Base-by-base conservation (phyloP, 2,329 filamentous ascomycete genomes). In the Ophiostoma ulmi region DNA sequence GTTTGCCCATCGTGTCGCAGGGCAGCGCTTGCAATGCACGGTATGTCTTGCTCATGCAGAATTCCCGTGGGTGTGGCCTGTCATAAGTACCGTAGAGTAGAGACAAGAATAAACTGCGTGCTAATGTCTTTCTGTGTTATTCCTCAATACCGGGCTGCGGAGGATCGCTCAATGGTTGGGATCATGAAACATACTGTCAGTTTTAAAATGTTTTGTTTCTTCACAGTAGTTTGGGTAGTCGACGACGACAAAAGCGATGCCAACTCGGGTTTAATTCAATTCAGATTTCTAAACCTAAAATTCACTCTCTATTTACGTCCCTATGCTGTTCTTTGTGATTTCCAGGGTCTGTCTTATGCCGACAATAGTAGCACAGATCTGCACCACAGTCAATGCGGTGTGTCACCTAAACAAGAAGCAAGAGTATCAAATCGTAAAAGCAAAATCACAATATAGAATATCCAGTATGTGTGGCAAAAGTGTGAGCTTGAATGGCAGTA, bases 1-100 rank as follows among this genome's bases (percentile, higher is more conserved):
- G 7, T 48, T 17, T 48, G 17, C 26, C 39, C n/a, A 22, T 22
- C 3, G 52, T 58, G n/a, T 26, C 22, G n/a, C 22, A 58, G n/a
- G n/a, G n/a, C 52, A 58, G 52, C 52, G 52, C 52, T 58, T 58
- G n/a, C n/a, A 26, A 58, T 58, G 52, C 52, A 58, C 52, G 52
- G 52, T 58, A 58, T 58, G 52, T 58, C 52, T 58, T 58, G 52
- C 52, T 58, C 13, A 22, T 58, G 52, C n/a, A 58, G 52, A 58
- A 26, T 13, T 1, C 11, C 1, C 20, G 39, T 41, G 39, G 7
- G n/a, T 58, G 11, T 14, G 52, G 14, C n/a, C 39, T 58, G 8
- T 48, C 8, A 17, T 7, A 48, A 48, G 38, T 39, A 39, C 11
- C 6, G 38, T 10, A 39, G 38, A 39, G 14, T 2, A 17, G 44